Evolutionary conservation across 2,329 filamentous ascomycete genomes (phyloP), one percentile per base, ranked within the genome.

Genomic region (Fusarium mangiferae): DNA sequence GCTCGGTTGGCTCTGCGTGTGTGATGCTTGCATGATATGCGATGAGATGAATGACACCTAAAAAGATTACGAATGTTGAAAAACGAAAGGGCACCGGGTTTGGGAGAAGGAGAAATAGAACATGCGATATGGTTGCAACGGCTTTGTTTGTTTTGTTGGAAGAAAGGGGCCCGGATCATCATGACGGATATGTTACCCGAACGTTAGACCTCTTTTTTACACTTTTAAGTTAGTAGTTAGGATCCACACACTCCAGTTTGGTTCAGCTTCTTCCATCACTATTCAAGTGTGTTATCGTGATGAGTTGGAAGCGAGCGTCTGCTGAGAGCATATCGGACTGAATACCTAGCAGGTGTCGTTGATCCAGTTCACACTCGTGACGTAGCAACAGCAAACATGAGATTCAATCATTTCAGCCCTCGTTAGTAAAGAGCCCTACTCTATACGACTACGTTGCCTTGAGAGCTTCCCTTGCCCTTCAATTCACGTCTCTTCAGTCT

Each of bases 171-270:
- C 76, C 68, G 68, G 75, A 77, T 75, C 65, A 78, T 79, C 68
- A 79, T 77, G 76, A 79, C 71, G 77, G 72, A 78, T 71, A 79
- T 78, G 77, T 78, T 78, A 74, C 58, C 76, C 68, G 68, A 68
- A 70, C 67, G 75, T 79, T 79, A 79, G 77, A 79, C 76, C 74
- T 75, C 66, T 73, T 79, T 51, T 77, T 77, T 67, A 70, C 68
- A 75, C 67, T 68, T 70, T 78, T 71, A 59, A 59, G 33, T 59
- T 51, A 78, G 77, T 78, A 74, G 70, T 60, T 77, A 77, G 77
- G 75, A 78, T 71, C 72, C 75, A 77, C 74, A 77, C 62, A 76
- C 51, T 72, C 62, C 66, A 75, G 68, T 78, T 77, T 75, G 69
- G 74, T 76, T 74, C 71, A 68, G 28, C 24, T 65, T 62, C 22